Evolutionary conservation across 257 asterid species (phyloP).

Genomic region (Salvia rosmarinus): DNA sequence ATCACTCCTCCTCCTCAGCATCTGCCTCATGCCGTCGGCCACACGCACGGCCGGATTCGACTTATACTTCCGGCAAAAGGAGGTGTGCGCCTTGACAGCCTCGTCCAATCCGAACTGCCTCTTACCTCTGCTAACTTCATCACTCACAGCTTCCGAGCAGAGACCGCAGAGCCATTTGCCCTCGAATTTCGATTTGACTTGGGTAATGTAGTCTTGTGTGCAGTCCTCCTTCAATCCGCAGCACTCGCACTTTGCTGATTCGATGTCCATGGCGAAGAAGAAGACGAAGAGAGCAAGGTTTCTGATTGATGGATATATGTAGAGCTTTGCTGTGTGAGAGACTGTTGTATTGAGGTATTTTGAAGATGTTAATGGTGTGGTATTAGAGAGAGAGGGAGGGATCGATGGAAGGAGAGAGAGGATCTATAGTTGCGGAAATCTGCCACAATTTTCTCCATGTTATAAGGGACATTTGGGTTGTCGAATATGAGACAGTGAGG

Average conservation of each 20-base stretch:
- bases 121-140: constrained; percentile 64
- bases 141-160: constrained; percentile 86
- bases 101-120: constrained; percentile 54
- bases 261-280: constrained; percentile 58
- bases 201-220: constrained; percentile 75
- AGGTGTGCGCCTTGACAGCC: constrained; percentile 86
- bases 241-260: constrained; percentile 79
- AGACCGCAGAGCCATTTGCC: constrained; percentile 91
- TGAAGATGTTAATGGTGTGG: too few relatives aligned
- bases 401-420: constrained; percentile 25
- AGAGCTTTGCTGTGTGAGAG: too few relatives aligned
- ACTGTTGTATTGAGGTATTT: constrained; percentile 8
- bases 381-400: too few relatives aligned
- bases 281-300: too few relatives aligned
- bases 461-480: constrained; percentile 67
- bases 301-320: too few relatives aligned
- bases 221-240: constrained; percentile 94
- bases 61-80: constrained; percentile 70
- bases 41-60: constrained; percentile 79
- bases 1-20: constrained; percentile 72
- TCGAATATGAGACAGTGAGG: constrained; percentile 62
- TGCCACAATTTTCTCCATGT: constrained; percentile 85
- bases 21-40: constrained; percentile 92
- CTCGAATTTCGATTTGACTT: constrained; percentile 64
- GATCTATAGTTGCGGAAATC: constrained; percentile 53